These are phyloP conservation scores for Xerocomus brunneocitrinus DNA, from an alignment of 768 basidiomycete genomes.

Conservation along the genomic window DNA sequence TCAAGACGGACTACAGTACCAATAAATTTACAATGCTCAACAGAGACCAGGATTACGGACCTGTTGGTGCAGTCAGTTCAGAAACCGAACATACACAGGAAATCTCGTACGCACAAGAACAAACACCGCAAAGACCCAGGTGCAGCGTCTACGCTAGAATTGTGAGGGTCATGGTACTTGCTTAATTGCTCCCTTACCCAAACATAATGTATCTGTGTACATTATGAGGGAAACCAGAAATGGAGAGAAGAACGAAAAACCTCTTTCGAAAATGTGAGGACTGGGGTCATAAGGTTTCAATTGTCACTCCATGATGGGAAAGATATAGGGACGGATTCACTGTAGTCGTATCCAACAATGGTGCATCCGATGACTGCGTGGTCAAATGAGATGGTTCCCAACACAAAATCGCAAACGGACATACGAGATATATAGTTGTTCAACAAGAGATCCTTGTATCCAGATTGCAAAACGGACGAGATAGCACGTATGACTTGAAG, in stretches of 20 bases:
- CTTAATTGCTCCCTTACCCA: constrained; percentile 8
- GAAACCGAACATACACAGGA: not conserved
- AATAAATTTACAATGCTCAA: not conserved
- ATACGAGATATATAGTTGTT: not conserved
- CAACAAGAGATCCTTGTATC: not conserved
- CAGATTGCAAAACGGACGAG: not conserved
- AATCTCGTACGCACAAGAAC: constrained; percentile 6
- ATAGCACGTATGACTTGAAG: not conserved
- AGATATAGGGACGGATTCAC: not conserved
- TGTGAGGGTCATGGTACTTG: not conserved
- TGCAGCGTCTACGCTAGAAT: constrained; percentile 1
- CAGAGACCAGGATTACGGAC: not conserved
- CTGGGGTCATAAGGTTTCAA: constrained; percentile 20
- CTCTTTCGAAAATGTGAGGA: constrained; percentile 4
- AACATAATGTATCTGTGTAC: constrained; percentile 11
- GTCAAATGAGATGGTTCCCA: not conserved
- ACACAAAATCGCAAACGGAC: not conserved
- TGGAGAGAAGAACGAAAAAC: not conserved
- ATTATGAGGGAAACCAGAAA: not conserved
- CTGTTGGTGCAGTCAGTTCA: not conserved
- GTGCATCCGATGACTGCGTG: not conserved
- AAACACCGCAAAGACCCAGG: constrained; percentile 13
- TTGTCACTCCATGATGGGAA: not conserved
- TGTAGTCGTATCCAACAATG: constrained; percentile 6
- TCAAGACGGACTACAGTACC: not conserved